Evolutionary conservation across 1,284 basidiomycete genomes (phyloP), one percentile per base, ranked within the genome.

Genomic region (Cutaneotrichosporon sp.): DNA sequence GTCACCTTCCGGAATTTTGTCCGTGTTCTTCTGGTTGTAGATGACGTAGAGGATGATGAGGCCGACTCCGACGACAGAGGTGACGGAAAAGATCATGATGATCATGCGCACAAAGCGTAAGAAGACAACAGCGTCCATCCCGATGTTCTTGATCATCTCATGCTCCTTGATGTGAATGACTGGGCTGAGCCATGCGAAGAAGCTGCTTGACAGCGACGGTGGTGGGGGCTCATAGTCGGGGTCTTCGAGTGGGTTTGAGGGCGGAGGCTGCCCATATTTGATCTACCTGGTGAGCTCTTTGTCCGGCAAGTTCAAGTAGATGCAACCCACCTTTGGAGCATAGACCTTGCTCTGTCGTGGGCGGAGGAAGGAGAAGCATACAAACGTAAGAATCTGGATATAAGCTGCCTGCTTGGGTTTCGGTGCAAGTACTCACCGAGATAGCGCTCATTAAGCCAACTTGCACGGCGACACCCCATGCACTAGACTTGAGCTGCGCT

Each of bases 21-120:
- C 69, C 16, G 74, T 66, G 2, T 68, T 34, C 2, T 77, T 61
- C 55, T 87, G 81, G 72, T 88, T 89, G 80, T 82, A 88, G 61
- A 80, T 62, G 49, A 77, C 64, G 59, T 78, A 74, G 54, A 77
- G 55, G 54, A 96, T 81, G 56, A 97, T 82, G 32, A 91, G 78
- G 16, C 78, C 82, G 61, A 87, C 88, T 38, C 83, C 79, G 46
- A 90, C 76, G 46, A 82, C 46, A 1, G 87, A 83, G 49, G 91
- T 79, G 34, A 77, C 74, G 38, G 81, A 77, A 77, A 92, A 93
- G 27, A 66, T 56, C 35, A 56, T 58, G 8, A 91, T 84, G 66
- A 88, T 81, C 78, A 99, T 84, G 56, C 91, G 84, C 25, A 87
- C 80, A 72, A 98, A 97, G 20, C 93, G 86, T 17, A 99, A 82